phyloP scores from a whole-genome alignment of 371 early-diverging fungal species.

The Apophysomyces trapeziformis region DNA sequence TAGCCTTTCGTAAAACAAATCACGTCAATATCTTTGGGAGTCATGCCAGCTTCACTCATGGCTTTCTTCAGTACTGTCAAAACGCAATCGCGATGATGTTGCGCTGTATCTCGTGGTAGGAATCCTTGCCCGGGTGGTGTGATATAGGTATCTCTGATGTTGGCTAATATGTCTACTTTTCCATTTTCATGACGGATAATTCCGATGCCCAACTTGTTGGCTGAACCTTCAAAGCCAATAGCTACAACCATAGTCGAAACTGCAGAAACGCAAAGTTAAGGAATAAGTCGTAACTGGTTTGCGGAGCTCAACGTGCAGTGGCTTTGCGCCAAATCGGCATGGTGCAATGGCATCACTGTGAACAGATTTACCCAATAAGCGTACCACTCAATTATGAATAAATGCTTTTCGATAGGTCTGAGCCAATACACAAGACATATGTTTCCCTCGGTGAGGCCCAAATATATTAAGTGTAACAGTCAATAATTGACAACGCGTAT shows the following conservation, averaged over 20 bases:
- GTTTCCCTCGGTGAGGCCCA: too few relatives aligned
- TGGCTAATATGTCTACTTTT: constrained; percentile 80
- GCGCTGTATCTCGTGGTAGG: constrained; percentile 95
- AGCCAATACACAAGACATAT: too few relatives aligned
- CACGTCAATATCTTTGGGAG: constrained; percentile 82
- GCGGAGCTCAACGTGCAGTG: too few relatives aligned
- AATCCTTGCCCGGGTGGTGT: constrained; percentile 99
- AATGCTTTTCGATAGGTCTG: too few relatives aligned
- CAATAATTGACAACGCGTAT: too few relatives aligned
- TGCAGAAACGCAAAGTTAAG: too few relatives aligned
- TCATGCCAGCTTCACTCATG: constrained; percentile 77
- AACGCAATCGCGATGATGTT: constrained; percentile 92
- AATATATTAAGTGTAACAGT: too few relatives aligned
- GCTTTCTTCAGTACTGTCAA: constrained; percentile 82
- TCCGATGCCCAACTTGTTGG: constrained; percentile 99
- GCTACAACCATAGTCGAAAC: constrained; percentile 51
- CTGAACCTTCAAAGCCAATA: constrained; percentile 96
- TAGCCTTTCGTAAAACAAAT: constrained; percentile 97
- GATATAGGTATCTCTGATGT: constrained; percentile 95
- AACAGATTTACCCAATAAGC: too few relatives aligned
- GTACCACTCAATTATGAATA: too few relatives aligned
- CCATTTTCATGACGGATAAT: constrained; percentile 81
- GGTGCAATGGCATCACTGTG: too few relatives aligned
- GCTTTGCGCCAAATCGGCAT: too few relatives aligned
- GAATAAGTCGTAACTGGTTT: too few relatives aligned